Evolutionary conservation across 139 green algal species (phyloP).

Genomic region (Tetraselmis chui): DNA sequence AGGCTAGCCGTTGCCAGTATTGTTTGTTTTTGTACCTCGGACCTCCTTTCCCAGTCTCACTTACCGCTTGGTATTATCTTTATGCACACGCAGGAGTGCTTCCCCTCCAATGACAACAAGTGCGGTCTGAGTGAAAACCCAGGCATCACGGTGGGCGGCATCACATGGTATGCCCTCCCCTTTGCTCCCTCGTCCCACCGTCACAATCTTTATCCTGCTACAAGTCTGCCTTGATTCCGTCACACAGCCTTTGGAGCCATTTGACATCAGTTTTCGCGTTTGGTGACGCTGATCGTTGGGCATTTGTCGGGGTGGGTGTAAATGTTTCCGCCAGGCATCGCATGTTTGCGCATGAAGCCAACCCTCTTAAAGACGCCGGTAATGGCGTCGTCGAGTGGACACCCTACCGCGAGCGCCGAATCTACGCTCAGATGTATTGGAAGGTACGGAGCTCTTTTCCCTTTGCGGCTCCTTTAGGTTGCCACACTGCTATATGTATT

Average conservation of each 20-base stretch:
- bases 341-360: not conserved
- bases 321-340: not conserved
- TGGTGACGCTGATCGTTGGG: not conserved
- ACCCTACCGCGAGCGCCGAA: not conserved
- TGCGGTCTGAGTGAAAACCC: not conserved
- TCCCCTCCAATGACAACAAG: not conserved
- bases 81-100: not conserved
- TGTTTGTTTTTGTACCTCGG: not conserved
- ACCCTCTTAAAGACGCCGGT: not conserved
- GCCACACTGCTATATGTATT: no score
- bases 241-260: no score
- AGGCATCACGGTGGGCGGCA: not conserved
- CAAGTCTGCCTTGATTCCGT: no score
- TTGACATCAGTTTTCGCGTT: no score
- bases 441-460: not conserved
- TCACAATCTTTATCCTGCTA: no score
- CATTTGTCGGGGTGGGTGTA: not conserved
- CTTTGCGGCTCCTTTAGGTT: no score
- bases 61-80: not conserved
- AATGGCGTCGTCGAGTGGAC: not conserved
- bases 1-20: not conserved
- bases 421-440: not conserved
- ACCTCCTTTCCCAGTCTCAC: not conserved
- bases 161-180: not conserved
- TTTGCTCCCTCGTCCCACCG: not conserved